Base-by-base conservation (phyloP, 2,329 filamentous ascomycete genomes). In the Epichloe sibirici region DNA sequence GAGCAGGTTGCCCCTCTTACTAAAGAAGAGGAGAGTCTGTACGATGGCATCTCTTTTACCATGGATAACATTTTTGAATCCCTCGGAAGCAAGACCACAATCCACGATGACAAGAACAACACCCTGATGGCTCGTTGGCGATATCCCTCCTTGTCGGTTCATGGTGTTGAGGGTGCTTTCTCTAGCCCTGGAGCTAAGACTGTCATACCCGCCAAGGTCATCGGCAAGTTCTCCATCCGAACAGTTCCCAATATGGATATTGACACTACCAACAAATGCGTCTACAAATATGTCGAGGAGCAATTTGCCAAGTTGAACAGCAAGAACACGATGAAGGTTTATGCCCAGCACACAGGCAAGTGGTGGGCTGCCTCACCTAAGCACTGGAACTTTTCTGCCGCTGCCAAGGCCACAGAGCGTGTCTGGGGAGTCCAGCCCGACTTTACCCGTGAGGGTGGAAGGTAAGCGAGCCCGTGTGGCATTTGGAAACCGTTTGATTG, bases 341-440 rank as follows among this genome's bases (percentile, higher is more conserved):
- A 77, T 65, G 77, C 90, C 54, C 84, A 91, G 71, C 93, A 98
- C 75, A 85, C 83, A 55, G 93, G 93, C 61, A 96, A 96, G 74
- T 98, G 93, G 93, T 98, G 93, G 93, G 90, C 95, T 47, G 90
- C 94, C 46, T 90, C 86, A 65, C 91, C 93, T 34, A 93, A 95
- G 74, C 91, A 98, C 78, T 97, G 93, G 90, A 98, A 98, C 78
- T 98, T 97, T 73, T 81, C 83, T 34, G 91, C 91, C 28, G 93
- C 93, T 13, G 82, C 85, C 65, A 97, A 95, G 79, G 93, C 93
- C n/a, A 90, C 93, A 37, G 86, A 97, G 76, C 82, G 89, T 58
- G 93, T 98, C 39, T 98, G 90, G 81, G 88, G 88, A 51, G 86
- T 95, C 51, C 79, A 90, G 74, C 93, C 93, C 28, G 93, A 98